Conservation (phyloP, 306 rosid genomes). For the Styphnolobium japonicum region DNA sequence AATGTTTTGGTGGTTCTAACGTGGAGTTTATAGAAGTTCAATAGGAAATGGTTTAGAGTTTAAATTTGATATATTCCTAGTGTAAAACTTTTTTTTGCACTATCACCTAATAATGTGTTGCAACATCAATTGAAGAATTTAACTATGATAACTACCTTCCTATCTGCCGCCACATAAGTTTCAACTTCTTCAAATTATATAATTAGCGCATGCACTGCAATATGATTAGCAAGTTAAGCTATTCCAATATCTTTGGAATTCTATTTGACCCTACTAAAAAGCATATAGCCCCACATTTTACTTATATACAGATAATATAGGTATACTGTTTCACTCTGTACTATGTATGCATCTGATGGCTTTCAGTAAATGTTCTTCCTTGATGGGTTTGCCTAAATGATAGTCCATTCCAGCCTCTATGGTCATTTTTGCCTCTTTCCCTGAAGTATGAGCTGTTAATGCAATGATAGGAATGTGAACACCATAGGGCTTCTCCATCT, state of each 20-base stretch:
- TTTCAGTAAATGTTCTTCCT: constrained; percentile 32
- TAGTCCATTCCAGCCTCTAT: constrained; percentile 57
- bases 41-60: background rate
- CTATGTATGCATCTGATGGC: constrained; percentile 38
- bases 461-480: constrained; percentile 64
- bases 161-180: background rate
- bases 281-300: background rate
- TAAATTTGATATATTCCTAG: no score
- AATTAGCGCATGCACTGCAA: background rate
- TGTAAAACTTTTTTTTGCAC: no score
- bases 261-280: background rate
- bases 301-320: background rate
- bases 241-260: background rate
- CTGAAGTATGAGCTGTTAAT: constrained; percentile 50
- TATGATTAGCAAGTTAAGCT: background rate
- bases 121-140: no score
- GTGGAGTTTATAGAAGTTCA: background rate
- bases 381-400: constrained; percentile 49
- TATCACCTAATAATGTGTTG: no score
- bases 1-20: background rate
- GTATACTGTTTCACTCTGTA: background rate
- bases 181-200: background rate
- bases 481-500: constrained; percentile 40
- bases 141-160: no score
- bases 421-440: constrained; percentile 34